Base-by-base conservation (phyloP, 2,329 filamentous ascomycete genomes). In the Blastomyces emzantsi region DNA sequence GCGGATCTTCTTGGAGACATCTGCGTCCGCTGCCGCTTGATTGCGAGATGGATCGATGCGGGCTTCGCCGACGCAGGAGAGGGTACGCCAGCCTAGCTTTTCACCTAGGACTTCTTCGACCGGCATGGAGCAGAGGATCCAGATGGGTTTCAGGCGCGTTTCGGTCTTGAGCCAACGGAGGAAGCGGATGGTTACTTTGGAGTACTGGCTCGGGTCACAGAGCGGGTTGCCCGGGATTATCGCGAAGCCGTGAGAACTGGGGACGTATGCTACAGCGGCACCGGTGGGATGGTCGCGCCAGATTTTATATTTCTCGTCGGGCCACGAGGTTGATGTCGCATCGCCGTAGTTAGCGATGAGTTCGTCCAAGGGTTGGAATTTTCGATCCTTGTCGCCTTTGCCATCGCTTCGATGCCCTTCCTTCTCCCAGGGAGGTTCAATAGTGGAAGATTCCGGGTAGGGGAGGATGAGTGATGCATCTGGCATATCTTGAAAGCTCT, bases 321-420 rank as follows among this genome's bases (percentile, higher is more conserved):
- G 84, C 91, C 92, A 97, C 0, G 91, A 94, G 0, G 92, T 97
- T 72, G 96, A 95, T 59, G 91, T 92, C 1, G 92, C 91, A 75
- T 97, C 92, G 66, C 92, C 92, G 69, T 97, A 97, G 75, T 97
- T 97, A 72, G 91, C 91, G 74, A 97, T 92, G 52, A 97, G 86
- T 73, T 96, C 89, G 73, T 92, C 90, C 5, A 97, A 74, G 0
- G 90, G 82, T 61, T 92, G 92, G 62, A 89, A 79, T 60, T 87
- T 81, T 8, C 80, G 78, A 61, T 77, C 73, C 63, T 76, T 81
- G 68, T 76, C 68, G 13, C 76, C 77, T 15, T 77, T 4, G 25
- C 36, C 45, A 25, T 51, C n/a, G 69, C 63, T 65, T 75, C 69
- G 66, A 76, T 70, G 68, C 75, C 43, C 15, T 60, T 49, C 63